These are phyloP conservation scores for Ensete ventricosum DNA, from an alignment of 176 grass and related monocot genomes.

Conservation along the genomic window DNA sequence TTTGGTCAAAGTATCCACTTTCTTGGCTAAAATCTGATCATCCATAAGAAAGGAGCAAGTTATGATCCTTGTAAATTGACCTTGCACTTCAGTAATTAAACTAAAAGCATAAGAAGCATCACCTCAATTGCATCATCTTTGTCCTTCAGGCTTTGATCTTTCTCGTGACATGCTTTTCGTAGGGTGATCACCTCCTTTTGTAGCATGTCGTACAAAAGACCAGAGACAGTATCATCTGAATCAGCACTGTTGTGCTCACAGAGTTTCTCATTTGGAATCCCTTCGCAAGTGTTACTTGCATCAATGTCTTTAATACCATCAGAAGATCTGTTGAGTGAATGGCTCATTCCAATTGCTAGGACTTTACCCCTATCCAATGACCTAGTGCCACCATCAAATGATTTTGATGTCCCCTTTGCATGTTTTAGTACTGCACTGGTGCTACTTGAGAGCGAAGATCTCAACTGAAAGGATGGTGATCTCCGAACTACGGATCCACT, in stretches of 20 bases:
- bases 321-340: constrained; percentile 56
- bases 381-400: constrained; percentile 80
- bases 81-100: background rate
- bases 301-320: constrained; percentile 41
- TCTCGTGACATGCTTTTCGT: constrained; percentile 82
- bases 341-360: constrained; percentile 35
- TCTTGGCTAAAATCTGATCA: constrained; percentile 75
- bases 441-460: constrained; percentile 53
- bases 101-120: constrained; percentile 4
- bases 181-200: constrained; percentile 87
- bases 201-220: constrained; percentile 80
- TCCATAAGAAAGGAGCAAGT: constrained; percentile 7
- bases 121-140: constrained; percentile 97
- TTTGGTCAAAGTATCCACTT: constrained; percentile 85
- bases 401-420: constrained; percentile 68
- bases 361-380: constrained; percentile 43
- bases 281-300: constrained; percentile 37
- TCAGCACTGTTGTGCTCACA: constrained; percentile 33
- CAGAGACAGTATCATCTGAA: constrained; percentile 58
- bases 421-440: constrained; percentile 61
- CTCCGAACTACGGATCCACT: constrained; percentile 45
- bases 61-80: background rate
- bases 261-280: constrained; percentile 37
- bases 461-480: constrained; percentile 80
- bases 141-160: constrained; percentile 85